Conservation (phyloP, 345 rosid species). For the Syzygium grande region DNA sequence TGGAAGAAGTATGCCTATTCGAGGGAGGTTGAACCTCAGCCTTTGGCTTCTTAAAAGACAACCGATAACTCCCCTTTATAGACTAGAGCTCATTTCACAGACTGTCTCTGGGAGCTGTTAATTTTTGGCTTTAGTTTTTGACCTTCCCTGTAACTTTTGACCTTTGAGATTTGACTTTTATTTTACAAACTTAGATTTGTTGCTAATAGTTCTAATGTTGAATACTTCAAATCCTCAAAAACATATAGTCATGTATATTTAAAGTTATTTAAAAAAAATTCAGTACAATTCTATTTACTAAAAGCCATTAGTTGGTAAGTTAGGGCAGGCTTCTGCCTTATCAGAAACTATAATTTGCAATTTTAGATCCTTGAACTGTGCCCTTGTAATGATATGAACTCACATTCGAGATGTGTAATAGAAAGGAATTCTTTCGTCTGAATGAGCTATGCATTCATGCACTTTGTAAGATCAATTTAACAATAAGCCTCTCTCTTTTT, state of each 20-base stretch:
- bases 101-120: neutral
- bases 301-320: neutral
- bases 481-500: neutral
- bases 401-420: neutral
- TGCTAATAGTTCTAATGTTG: neutral
- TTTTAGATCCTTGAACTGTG: neutral
- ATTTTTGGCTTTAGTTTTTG: neutral
- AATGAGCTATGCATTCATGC: neutral
- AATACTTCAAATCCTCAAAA: neutral
- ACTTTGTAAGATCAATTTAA: neutral
- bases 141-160: neutral
- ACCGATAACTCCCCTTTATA: neutral
- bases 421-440: neutral
- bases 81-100: neutral
- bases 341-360: neutral
- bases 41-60: neutral
- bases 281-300: neutral
- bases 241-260: neutral
- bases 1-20: neutral
- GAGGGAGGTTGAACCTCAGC: neutral
- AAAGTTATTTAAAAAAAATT: neutral
- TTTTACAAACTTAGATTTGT: neutral
- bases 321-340: neutral
- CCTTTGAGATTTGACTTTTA: neutral
- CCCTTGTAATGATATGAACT: neutral